These are phyloP conservation scores for Cladosporium sp. DNA, from an alignment of 2,329 filamentous ascomycete genomes.

Conservation along the genomic window DNA sequence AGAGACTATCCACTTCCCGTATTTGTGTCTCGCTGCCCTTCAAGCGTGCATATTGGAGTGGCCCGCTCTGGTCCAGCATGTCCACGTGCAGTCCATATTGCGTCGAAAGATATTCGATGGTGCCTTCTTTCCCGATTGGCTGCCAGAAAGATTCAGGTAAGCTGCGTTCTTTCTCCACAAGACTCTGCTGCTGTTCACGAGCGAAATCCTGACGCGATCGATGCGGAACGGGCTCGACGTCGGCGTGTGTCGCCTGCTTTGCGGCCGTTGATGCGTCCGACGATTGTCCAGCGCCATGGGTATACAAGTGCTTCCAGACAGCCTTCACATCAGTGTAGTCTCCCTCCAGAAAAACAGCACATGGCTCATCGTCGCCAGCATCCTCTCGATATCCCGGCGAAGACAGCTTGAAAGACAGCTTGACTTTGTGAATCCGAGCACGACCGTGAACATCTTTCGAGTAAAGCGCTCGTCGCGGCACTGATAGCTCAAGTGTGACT, in stretches of 20 bases:
- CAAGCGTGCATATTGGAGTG: neutral
- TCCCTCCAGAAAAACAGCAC: neutral
- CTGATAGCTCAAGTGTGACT: conserved; percentile 10
- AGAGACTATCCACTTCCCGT: neutral
- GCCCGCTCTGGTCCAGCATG: neutral
- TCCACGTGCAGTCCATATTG: neutral
- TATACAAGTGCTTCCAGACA: neutral
- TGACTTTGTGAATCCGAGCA: neutral
- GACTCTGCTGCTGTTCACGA: neutral
- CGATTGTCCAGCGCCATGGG: neutral
- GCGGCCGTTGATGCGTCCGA: neutral
- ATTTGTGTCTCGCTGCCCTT: neutral
- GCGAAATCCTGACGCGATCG: neutral
- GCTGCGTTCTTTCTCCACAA: neutral
- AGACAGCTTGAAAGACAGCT: neutral
- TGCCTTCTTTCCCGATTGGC: neutral
- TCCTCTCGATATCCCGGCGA: too few relatives aligned
- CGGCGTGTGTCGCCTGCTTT: neutral
- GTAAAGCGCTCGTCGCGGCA: neutral
- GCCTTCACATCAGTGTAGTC: neutral
- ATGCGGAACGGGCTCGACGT: neutral
- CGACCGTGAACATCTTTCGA: neutral
- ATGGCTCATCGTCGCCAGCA: neutral
- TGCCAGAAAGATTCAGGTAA: neutral
- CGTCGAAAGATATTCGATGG: neutral